Conservation (phyloP, 495 filamentous ascomycete genomes). For the Lasiosphaeria hispida region DNA sequence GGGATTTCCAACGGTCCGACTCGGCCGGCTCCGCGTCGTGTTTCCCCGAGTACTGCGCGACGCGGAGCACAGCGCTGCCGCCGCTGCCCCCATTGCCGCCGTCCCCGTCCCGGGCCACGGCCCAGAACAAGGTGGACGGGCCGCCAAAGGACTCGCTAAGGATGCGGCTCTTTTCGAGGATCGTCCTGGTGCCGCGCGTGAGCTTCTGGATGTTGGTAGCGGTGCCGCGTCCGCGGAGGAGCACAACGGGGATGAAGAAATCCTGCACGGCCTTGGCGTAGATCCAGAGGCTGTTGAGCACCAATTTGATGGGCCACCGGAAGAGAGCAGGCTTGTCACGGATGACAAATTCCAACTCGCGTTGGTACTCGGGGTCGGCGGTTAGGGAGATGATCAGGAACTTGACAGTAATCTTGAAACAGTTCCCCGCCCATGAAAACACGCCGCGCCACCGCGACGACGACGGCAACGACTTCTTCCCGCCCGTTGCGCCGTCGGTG, state of each 20-base stretch:
- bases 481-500: conserved; percentile 31
- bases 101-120: conserved; percentile 36
- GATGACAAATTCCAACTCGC: conserved; percentile 54
- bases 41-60: conserved; percentile 47
- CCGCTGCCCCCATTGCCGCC: no score
- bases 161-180: conserved; percentile 46
- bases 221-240: conserved; percentile 47
- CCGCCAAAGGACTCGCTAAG: conserved; percentile 47
- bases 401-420: conserved; percentile 44
- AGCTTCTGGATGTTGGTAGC: conserved; percentile 46
- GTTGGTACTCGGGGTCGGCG: conserved; percentile 59
- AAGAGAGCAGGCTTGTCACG: conserved; percentile 31
- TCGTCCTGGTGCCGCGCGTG: conserved; percentile 47
- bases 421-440: conserved; percentile 37
- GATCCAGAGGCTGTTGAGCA: conserved; percentile 51
- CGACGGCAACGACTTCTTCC: conserved; percentile 11
- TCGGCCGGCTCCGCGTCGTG: conserved; percentile 46
- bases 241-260: conserved; percentile 44
- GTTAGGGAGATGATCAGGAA: conserved; percentile 53
- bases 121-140: conserved; percentile 49
- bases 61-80: no score
- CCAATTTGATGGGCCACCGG: conserved; percentile 34
- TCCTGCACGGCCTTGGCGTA: conserved; percentile 36
- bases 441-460: not conserved
- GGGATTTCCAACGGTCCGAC: conserved; percentile 25